Percentiles rank a stretch among this genome's conserved stretches.
Evolutionary conservation across 352 stramenopile genomes (phyloP).

Genomic region (Globisporangium orthogonon): DNA sequence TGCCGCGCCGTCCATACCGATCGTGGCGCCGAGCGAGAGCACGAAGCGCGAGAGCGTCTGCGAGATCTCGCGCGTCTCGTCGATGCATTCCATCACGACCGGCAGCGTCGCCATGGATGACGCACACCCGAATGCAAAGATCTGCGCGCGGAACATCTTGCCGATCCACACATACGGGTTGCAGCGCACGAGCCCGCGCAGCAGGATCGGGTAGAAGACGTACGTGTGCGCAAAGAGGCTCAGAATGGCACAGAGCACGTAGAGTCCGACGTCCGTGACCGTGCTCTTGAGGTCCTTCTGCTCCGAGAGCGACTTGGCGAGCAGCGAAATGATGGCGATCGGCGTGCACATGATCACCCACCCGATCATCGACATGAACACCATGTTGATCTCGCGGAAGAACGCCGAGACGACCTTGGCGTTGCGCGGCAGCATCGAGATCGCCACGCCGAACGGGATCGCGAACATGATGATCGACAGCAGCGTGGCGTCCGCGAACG

Average conservation of each 20-base stretch:
- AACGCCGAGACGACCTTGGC: slow-evolving; percentile 16
- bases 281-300: slow-evolving; percentile 17
- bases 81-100: slow-evolving; percentile 49
- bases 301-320: slow-evolving; percentile 21
- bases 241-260: slow-evolving; percentile 13
- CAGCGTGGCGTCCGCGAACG: slow-evolving; percentile 29
- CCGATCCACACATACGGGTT: slow-evolving; percentile 19
- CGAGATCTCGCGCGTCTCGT: slow-evolving; percentile 50
- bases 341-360: slow-evolving; percentile 39
- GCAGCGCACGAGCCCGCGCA: slow-evolving; percentile 9
- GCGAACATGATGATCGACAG: slow-evolving; percentile 47
- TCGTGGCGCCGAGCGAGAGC: slow-evolving; percentile 59
- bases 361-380: slow-evolving; percentile 40
- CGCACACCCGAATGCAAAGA: slow-evolving; percentile 30
- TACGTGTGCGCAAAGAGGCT: slow-evolving; percentile 13
- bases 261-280: slow-evolving; percentile 11
- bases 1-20: slow-evolving; percentile 26
- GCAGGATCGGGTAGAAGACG: slow-evolving; percentile 21
- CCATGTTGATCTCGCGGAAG: slow-evolving; percentile 31
- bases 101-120: slow-evolving; percentile 22
- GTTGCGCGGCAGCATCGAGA: slow-evolving; percentile 9
- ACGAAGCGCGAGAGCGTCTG: slow-evolving; percentile 41
- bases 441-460: slow-evolving; percentile 28
- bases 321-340: slow-evolving; percentile 30
- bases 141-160: slow-evolving; percentile 18